Base-by-base conservation (phyloP, 83 land plant genomes). In the Picea abies region DNA sequence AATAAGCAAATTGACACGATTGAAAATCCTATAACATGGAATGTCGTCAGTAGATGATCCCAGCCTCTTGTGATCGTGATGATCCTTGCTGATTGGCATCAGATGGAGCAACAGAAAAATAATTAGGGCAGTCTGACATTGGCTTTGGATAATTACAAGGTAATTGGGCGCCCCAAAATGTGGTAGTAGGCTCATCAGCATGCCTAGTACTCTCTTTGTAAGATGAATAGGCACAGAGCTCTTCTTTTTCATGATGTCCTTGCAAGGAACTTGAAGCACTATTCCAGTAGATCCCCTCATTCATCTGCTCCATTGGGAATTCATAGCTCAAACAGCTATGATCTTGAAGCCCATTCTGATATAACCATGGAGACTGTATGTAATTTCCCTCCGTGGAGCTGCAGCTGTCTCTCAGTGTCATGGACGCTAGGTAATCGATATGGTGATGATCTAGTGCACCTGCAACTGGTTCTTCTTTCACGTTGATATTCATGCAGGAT, bases 331-430 rank as follows among this genome's bases (percentile, higher is more conserved):
- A 73, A 73, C 58, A n/a, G 77, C 77, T 73, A 4, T 73, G 77
- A 19, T 73, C 77, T 73, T 73, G 77, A 12, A 73, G 25, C 23
- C 56, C 77, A 73, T 73, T 73, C n/a, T 73, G 56, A 73, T 73
- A 7, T 44, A 73, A 73, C 77, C 77, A 73, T 7, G 77, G 15
- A 44, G 77, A 47, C 77, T 73, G 77, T 20, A 44, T n/a, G 44
- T 73, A n/a, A 20, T 73, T 73, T 44, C 56, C 77, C 12, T 73
- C 77, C 0, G 25, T 44, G 56, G 77, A 73, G 77, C 56, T 73
- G 77, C 77, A 44, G 77, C 77, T 73, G 56, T 73, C 77, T 73
- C 77, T 73, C 3, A 73, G 39, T 39, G 77, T n/a, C 58, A 73
- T 44, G 25, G 56, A 44, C 9, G 37, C 25, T 17, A 32, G 20